phyloP scores from a whole-genome alignment of 208 protist species.

The Phytomonas francai region DNA sequence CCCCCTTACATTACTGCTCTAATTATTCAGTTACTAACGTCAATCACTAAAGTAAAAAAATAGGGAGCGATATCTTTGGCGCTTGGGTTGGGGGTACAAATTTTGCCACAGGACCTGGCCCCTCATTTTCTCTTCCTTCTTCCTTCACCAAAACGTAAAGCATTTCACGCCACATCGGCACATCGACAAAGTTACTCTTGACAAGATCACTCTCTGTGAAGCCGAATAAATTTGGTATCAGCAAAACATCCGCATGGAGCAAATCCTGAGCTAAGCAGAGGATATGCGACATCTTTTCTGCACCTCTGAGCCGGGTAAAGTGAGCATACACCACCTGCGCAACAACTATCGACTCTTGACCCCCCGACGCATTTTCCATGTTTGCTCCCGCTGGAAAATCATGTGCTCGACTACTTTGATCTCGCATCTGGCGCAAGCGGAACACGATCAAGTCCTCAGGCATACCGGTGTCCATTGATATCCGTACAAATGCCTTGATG shows the following conservation, averaged over 20 bases:
- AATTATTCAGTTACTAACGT: slow-evolving; percentile 4
- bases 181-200: slow-evolving; percentile 73
- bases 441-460: slow-evolving; percentile 60
- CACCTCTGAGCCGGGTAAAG: slow-evolving; percentile 42
- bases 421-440: slow-evolving; percentile 23
- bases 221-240: slow-evolving; percentile 68
- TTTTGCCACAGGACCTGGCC: background rate
- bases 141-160: slow-evolving; percentile 40
- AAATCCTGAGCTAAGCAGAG: slow-evolving; percentile 44
- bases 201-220: slow-evolving; percentile 74
- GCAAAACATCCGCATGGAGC: slow-evolving; percentile 41
- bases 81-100: slow-evolving; percentile 30
- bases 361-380: background rate
- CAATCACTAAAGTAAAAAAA: slow-evolving; percentile 13
- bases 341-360: slow-evolving; percentile 11
- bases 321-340: slow-evolving; percentile 54
- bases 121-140: slow-evolving; percentile 11
- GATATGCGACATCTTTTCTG: slow-evolving; percentile 58
- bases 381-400: background rate
- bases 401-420: background rate
- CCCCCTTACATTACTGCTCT: background rate
- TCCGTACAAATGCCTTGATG: background rate
- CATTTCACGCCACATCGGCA: slow-evolving; percentile 38
- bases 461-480: background rate
- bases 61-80: slow-evolving; percentile 46